phyloP scores from a whole-genome alignment of 805 yeast genomes.

The Candida jianshihensis region DNA sequence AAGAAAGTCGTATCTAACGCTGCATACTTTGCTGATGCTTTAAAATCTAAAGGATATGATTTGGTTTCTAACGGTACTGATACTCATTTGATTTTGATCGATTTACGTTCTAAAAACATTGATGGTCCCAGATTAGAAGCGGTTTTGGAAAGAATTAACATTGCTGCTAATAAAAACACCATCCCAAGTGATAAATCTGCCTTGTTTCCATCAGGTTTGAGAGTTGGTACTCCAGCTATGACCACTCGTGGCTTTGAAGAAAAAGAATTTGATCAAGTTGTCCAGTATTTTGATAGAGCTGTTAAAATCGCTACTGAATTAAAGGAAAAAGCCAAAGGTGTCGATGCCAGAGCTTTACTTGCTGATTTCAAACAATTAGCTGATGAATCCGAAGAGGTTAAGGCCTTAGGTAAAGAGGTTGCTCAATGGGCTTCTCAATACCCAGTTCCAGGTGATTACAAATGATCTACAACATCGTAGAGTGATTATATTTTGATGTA shows the following conservation, averaged over 20 bases:
- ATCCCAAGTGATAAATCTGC: slow-evolving; percentile 97
- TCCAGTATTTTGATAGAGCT: slow-evolving; percentile 72
- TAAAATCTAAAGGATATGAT: slow-evolving; percentile 55
- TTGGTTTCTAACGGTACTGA: slow-evolving; percentile 93
- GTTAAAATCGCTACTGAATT: slow-evolving; percentile 60
- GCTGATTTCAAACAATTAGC: slow-evolving; percentile 69
- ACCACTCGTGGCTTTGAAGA: slow-evolving; percentile 87
- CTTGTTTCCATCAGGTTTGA: slow-evolving; percentile 89
- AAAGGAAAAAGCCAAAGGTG: slow-evolving; percentile 53
- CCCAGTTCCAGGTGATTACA: slow-evolving; percentile 82
- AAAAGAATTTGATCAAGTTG: slow-evolving; percentile 74
- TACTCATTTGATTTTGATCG: slow-evolving; percentile 84
- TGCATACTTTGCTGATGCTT: slow-evolving; percentile 61
- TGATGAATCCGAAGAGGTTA: slow-evolving; percentile 53
- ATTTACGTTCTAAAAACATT: slow-evolving; percentile 64
- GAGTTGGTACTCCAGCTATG: slow-evolving; percentile 99
- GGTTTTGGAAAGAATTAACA: slow-evolving; percentile 80
- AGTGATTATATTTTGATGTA: background rate
- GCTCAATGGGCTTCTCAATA: slow-evolving; percentile 63
- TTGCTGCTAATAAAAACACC: slow-evolving; percentile 94
- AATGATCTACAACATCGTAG: slow-evolving; percentile 2
- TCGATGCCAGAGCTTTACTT: slow-evolving; percentile 49
- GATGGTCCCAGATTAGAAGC: slow-evolving; percentile 97
- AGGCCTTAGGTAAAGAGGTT: slow-evolving; percentile 57
- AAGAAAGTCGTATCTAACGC: slow-evolving; percentile 78